Percentiles rank a stretch among this genome's conserved stretches.
Conservation (phyloP, 768 basidiomycete genomes). For the Suillus variegatus region DNA sequence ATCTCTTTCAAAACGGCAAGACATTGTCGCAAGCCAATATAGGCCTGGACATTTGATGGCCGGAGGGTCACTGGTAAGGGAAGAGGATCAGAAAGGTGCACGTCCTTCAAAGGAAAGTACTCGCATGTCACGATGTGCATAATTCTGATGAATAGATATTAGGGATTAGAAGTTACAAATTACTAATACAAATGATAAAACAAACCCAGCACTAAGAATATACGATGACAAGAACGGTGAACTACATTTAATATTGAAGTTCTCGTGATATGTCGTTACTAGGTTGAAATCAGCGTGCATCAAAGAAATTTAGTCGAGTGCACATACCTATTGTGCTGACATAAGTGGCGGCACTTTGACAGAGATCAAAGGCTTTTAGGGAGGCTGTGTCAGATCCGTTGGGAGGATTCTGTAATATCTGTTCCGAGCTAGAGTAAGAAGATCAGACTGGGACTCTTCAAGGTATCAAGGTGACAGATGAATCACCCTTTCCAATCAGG, state of each 20-base stretch:
- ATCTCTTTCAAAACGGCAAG: slow-evolving; percentile 66
- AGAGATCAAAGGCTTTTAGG: slow-evolving; percentile 71
- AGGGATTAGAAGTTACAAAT: slow-evolving; percentile 5
- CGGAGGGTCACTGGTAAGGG: slow-evolving; percentile 59
- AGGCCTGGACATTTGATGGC: slow-evolving; percentile 71
- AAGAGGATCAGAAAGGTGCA: slow-evolving; percentile 14
- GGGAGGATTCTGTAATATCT: slow-evolving; percentile 43
- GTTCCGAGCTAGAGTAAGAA: slow-evolving; percentile 39
- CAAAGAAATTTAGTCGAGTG: neutral
- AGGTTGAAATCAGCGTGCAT: slow-evolving; percentile 11
- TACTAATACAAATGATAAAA: slow-evolving; percentile 11
- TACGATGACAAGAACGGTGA: slow-evolving; percentile 72
- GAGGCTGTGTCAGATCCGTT: slow-evolving; percentile 43
- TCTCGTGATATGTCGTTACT: slow-evolving; percentile 61
- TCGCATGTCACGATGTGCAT: slow-evolving; percentile 78
- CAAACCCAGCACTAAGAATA: slow-evolving; percentile 72
- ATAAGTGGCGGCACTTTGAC: slow-evolving; percentile 72
- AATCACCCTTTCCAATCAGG: slow-evolving; percentile 71
- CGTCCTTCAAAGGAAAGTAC: slow-evolving; percentile 23
- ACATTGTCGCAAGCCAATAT: slow-evolving; percentile 63
- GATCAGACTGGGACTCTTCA: slow-evolving; percentile 7
- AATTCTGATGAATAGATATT: slow-evolving; percentile 45
- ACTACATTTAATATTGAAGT: slow-evolving; percentile 57
- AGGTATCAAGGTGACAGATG: neutral
- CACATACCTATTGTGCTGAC: slow-evolving; percentile 63